A percentile compares a stretch with the other conserved stretches of the same genome.
Conservation (phyloP, 768 basidiomycete species). For the Atractiella rhizophila region DNA sequence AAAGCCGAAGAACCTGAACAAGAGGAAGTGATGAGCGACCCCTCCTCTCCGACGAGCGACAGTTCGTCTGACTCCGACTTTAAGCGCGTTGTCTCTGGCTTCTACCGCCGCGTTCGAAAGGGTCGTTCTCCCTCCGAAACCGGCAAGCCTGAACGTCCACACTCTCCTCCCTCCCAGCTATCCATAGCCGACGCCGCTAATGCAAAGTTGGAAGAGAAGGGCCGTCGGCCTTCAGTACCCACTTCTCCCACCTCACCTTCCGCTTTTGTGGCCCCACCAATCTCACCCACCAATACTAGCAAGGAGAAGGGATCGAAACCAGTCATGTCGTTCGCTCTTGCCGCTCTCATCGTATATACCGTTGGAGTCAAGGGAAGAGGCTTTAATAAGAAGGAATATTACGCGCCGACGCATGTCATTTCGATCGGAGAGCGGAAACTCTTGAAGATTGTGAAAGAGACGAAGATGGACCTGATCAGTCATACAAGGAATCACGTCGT, state of each 20-base stretch:
- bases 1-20: not conserved
- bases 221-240: too few species aligned
- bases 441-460: conserved; percentile 41
- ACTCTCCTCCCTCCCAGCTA: not conserved
- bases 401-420: conserved; percentile 70
- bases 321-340: conserved; percentile 45
- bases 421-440: conserved; percentile 66
- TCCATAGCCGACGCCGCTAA: not conserved
- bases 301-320: conserved; percentile 6
- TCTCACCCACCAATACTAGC: too few species aligned
- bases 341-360: conserved; percentile 64
- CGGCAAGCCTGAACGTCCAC: not conserved
- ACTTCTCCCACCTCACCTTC: not conserved
- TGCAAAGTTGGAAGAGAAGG: conserved; percentile 7
- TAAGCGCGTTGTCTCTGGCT: conserved; percentile 2
- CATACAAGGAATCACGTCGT: conserved; percentile 64
- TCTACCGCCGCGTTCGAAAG: not conserved
- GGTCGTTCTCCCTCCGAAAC: not conserved
- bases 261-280: too few species aligned
- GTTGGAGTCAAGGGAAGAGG: conserved; percentile 85
- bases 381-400: conserved; percentile 58
- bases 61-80: conserved; percentile 16
- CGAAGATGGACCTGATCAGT: conserved; percentile 34
- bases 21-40: conserved; percentile 3
- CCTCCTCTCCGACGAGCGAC: conserved; percentile 6